A percentile compares a stretch with the other conserved stretches of the same genome.
Conservation (phyloP, 768 basidiomycete species). For the Megacollybia marginata region DNA sequence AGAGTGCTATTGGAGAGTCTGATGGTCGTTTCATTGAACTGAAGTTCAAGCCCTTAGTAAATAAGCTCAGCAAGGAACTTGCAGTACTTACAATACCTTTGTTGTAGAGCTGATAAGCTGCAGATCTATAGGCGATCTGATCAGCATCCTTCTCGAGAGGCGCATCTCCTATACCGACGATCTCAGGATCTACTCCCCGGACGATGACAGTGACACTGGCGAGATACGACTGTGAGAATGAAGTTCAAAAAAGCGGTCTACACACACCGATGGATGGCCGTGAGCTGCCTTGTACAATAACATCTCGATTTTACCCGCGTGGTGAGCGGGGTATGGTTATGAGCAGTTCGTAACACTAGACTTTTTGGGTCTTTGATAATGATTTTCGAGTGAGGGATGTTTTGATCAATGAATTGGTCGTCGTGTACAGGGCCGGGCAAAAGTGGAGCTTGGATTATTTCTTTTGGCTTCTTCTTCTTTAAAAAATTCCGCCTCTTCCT, state of each 20-base stretch:
- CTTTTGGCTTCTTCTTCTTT: neutral
- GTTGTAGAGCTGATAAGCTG: conserved; percentile 65
- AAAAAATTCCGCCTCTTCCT: too few species aligned
- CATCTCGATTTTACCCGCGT: neutral
- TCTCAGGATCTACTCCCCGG: conserved; percentile 22
- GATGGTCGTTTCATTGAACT: conserved; percentile 10
- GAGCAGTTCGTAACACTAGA: neutral
- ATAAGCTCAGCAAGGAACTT: neutral
- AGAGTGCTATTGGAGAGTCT: conserved; percentile 58
- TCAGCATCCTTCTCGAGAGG: conserved; percentile 56
- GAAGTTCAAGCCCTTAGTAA: neutral
- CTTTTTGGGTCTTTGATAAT: conserved; percentile 39
- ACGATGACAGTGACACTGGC: conserved; percentile 30
- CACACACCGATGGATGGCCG: neutral
- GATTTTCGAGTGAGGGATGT: neutral
- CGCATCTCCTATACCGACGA: conserved; percentile 60
- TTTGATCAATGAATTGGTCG: conserved; percentile 22
- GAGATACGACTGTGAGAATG: conserved; percentile 16
- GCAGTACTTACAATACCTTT: conserved; percentile 51
- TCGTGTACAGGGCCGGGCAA: conserved; percentile 30
- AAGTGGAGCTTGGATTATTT: neutral
- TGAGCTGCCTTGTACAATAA: neutral
- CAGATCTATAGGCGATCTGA: conserved; percentile 69
- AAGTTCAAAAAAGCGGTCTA: neutral
- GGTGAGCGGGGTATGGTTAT: neutral